Percentiles rank a stretch among this genome's conserved stretches.
Evolutionary conservation across 257 asterid genomes (phyloP).

Genomic region (Voacanga thouarsii): DNA sequence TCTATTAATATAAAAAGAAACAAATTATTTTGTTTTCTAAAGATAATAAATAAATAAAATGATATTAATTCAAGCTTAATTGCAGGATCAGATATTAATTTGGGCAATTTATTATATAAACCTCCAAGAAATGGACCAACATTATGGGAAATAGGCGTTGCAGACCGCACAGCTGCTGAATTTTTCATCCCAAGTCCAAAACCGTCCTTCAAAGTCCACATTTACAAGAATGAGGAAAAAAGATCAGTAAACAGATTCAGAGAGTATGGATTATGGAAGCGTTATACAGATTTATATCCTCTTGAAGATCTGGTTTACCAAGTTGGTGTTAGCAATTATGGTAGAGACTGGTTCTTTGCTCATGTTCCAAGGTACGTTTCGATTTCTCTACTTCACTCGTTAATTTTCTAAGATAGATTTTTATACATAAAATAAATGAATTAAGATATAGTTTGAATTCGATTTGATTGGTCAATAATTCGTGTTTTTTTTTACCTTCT

Average conservation of each 20-base stretch:
- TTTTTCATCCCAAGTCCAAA: conserved; percentile 50
- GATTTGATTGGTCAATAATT: too few relatives aligned
- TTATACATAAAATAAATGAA: too few relatives aligned
- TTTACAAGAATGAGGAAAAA: conserved; percentile 1
- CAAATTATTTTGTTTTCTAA: not conserved
- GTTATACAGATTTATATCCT: conserved; percentile 43
- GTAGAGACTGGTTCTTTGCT: conserved; percentile 61
- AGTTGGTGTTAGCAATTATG: conserved; percentile 39
- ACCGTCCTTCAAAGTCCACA: conserved; percentile 29
- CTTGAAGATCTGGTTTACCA: conserved; percentile 37
- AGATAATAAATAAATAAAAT: not conserved
- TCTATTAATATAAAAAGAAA: not conserved
- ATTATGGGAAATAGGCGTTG: conserved; percentile 73
- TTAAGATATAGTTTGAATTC: too few relatives aligned
- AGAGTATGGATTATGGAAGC: conserved; percentile 58
- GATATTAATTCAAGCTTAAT: not conserved
- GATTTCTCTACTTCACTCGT: not conserved
- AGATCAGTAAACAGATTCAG: conserved; percentile 33
- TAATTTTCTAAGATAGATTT: too few relatives aligned
- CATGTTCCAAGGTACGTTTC: conserved; percentile 51
- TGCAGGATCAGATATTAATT: conserved; percentile 29
- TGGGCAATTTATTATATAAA: conserved; percentile 35
- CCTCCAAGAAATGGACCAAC: conserved; percentile 60
- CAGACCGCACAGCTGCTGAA: conserved; percentile 64
- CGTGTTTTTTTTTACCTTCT: too few relatives aligned